phyloP scores from a whole-genome alignment of 2,329 filamentous ascomycete species.

The Arthroderma uncinatum region DNA sequence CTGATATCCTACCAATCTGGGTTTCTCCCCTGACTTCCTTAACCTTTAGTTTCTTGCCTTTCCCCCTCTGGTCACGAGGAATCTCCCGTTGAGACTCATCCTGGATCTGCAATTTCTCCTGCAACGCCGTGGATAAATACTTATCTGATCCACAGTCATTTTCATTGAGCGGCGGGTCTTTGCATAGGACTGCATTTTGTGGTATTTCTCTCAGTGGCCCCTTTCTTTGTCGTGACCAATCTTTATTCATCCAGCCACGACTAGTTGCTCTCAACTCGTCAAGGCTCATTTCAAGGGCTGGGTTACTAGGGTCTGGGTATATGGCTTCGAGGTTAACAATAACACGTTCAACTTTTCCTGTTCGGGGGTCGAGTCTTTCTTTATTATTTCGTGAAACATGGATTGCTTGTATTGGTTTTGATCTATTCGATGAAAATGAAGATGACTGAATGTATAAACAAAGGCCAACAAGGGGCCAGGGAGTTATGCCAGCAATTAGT shows the following conservation, averaged over 20 bases:
- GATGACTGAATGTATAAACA: slow-evolving; percentile 41
- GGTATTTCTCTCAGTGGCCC: slow-evolving; percentile 48
- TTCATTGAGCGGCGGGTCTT: slow-evolving; percentile 15
- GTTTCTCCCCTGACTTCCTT: slow-evolving; percentile 78
- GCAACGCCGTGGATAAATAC: slow-evolving; percentile 22
- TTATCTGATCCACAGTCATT: slow-evolving; percentile 18
- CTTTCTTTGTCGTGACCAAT: slow-evolving; percentile 38
- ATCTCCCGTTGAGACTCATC: slow-evolving; percentile 16
- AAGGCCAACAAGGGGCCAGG: slow-evolving; percentile 23
- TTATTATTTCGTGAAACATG: slow-evolving; percentile 63
- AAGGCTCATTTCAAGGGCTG: slow-evolving; percentile 69
- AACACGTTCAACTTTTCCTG: slow-evolving; percentile 71
- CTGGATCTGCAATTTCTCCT: slow-evolving; percentile 23
- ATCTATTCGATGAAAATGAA: slow-evolving; percentile 29
- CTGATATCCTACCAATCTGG: slow-evolving; percentile 61
- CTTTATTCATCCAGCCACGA: slow-evolving; percentile 53
- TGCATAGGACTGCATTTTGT: slow-evolving; percentile 21
- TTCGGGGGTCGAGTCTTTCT: slow-evolving; percentile 70
- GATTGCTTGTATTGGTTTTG: slow-evolving; percentile 35
- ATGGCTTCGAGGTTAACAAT: slow-evolving; percentile 77
- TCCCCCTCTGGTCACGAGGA: slow-evolving; percentile 26
- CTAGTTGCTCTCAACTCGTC: slow-evolving; percentile 77
- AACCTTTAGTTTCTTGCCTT: slow-evolving; percentile 61
- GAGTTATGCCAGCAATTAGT: slow-evolving; percentile 63
- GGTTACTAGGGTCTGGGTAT: slow-evolving; percentile 64